Base-by-base conservation (phyloP, 306 rosid species). In the Vachellia pachyceras region DNA sequence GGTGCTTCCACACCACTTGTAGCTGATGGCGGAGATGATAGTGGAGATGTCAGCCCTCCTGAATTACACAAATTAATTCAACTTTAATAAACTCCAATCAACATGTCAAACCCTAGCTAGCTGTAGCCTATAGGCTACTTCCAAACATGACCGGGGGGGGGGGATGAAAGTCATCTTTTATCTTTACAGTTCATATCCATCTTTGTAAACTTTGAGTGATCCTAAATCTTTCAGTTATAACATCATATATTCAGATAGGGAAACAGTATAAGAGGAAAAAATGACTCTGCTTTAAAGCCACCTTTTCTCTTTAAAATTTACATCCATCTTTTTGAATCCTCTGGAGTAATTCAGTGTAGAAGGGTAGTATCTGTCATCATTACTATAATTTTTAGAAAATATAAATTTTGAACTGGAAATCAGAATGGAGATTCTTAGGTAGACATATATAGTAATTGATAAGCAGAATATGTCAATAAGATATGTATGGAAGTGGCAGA, bases 41-140 rank as follows among this genome's bases (percentile, higher is more conserved):
- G 5, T 0, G 95, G 90, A 11, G 92, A 36, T 5, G 69, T 10
- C 6, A 54, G 22, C 18, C 78, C 82, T 90, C 82, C 86, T 81
- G 35, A 61, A 29, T 11, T 1, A 29, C 10, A 61, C 12, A 29
- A 29, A 23, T 45, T 41, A 18, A 69, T 63, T 52, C 67, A 85
- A 61, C 75, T 79, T 63, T 47, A 47, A 13, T 41, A 67, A 18
- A 55, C 40, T 55, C 44, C 11, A 72, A 67, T 15, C 44, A 54
- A 33, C 46, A 36, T 7, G 6, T 15, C 55, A 49, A 46, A 46
- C 4, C 5, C 52, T 46, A 46, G 33, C 33, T 29, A 29, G 33
- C 33, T 29, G 33, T 29, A 29, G 33, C 33, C 33, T 29, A 29
- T 29, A 1, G 33, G 33, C 33, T 29, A 0, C 33, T 29, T 29